phyloP scores from a whole-genome alignment of 2,329 filamentous ascomycete genomes.

The Pezicula carpinea region DNA sequence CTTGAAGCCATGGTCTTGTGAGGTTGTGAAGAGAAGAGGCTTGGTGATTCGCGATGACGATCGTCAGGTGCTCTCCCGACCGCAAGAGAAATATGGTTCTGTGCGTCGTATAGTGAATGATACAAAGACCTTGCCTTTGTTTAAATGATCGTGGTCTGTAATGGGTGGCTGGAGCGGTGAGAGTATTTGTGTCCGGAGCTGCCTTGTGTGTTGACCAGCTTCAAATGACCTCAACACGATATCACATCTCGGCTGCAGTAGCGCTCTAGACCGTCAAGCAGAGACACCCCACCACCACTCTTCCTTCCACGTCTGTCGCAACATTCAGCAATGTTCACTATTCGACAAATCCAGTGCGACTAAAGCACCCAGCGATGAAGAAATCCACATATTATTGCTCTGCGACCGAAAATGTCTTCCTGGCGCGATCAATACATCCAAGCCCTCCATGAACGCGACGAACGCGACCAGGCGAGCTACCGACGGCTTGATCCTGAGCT shows the following conservation, averaged over 20 bases:
- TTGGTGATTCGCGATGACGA: conserved; percentile 19
- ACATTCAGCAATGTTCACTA: too few species aligned
- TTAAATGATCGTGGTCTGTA: background rate
- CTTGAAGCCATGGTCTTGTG: conserved; percentile 45
- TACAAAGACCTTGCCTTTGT: background rate
- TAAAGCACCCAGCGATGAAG: background rate
- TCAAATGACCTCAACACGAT: background rate
- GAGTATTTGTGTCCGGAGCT: background rate
- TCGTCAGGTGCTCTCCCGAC: background rate
- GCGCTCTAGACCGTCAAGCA: too few species aligned
- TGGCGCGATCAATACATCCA: conserved; percentile 81
- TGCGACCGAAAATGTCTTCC: conserved; percentile 21
- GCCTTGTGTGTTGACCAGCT: background rate
- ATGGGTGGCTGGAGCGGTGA: background rate
- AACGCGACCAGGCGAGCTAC: conserved; percentile 59
- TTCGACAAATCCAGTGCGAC: too few species aligned
- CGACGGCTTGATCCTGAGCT: conserved; percentile 57
- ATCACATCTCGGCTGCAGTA: too few species aligned
- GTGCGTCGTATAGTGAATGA: background rate
- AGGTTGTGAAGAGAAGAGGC: conserved; percentile 3
- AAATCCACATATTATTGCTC: conserved; percentile 4
- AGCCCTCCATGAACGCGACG: conserved; percentile 67
- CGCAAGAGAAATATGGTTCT: background rate
- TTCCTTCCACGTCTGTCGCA: too few species aligned
- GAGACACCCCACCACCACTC: too few species aligned